These are phyloP conservation scores for Fusarium sp. DNA, from an alignment of 2,329 filamentous ascomycete species.

Conservation along the genomic window DNA sequence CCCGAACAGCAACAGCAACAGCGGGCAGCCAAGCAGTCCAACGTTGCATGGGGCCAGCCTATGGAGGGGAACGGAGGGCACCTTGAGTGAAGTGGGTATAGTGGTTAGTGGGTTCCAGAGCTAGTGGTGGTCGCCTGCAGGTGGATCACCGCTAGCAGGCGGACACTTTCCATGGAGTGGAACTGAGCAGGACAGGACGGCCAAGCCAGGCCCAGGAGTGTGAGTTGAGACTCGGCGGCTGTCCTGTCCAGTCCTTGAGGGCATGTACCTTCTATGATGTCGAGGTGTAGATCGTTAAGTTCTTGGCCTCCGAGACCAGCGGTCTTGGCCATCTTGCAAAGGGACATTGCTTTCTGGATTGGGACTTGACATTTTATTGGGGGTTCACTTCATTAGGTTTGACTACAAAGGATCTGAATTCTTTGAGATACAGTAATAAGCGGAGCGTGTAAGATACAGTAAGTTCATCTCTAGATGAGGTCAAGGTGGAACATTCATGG, in stretches of 20 bases:
- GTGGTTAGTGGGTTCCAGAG: constrained; percentile 39
- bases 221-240: constrained; percentile 17
- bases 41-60: constrained; percentile 44
- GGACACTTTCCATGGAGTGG: constrained; percentile 34
- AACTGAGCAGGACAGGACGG: neutral
- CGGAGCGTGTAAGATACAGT: constrained; percentile 5
- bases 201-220: neutral
- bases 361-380: neutral
- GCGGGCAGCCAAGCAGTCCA: constrained; percentile 38
- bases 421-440: constrained; percentile 3
- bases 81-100: constrained; percentile 26
- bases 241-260: constrained; percentile 4
- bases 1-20: neutral
- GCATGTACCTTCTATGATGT: constrained; percentile 37
- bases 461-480: constrained; percentile 2
- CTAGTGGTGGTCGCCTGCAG: constrained; percentile 45
- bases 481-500: constrained; percentile 33
- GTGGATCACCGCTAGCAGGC: constrained; percentile 45
- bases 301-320: constrained; percentile 33
- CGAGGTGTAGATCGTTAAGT: constrained; percentile 30
- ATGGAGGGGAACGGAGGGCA: constrained; percentile 28
- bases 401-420: neutral
- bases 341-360: constrained; percentile 11
- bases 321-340: constrained; percentile 27
- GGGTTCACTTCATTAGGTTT: neutral